A percentile compares a stretch with the other conserved stretches of the same genome.
phyloP scores from a whole-genome alignment of 176 grass and related monocot genomes.

The Triticum dicoccoides region DNA sequence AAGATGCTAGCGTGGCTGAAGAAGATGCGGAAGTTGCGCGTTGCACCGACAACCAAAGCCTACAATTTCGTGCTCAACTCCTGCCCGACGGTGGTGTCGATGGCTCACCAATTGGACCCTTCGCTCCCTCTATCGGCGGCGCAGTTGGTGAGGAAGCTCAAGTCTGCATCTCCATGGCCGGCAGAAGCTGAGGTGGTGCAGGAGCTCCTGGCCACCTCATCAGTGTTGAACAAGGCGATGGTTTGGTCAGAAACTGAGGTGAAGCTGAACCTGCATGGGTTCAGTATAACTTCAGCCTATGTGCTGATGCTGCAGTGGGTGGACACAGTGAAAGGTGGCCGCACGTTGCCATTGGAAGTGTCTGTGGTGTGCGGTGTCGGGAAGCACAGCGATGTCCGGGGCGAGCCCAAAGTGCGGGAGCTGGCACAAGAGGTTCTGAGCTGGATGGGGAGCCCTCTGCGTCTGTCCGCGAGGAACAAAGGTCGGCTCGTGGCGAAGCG shows the following conservation, averaged over 20 bases:
- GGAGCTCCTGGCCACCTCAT: constrained; percentile 50
- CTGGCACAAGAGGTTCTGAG: constrained; percentile 61
- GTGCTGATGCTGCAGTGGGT: constrained; percentile 84
- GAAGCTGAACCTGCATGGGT: constrained; percentile 91
- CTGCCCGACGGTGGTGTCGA: constrained; percentile 36
- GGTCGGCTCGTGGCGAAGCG: constrained; percentile 59
- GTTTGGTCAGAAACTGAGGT: constrained; percentile 62
- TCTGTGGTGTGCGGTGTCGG: constrained; percentile 70
- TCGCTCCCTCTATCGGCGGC: constrained; percentile 50
- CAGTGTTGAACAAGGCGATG: constrained; percentile 46
- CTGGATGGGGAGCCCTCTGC: constrained; percentile 63
- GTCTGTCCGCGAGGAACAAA: constrained; percentile 58
- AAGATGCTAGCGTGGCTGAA: constrained; percentile 61
- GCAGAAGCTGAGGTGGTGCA: constrained; percentile 61
- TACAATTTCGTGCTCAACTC: constrained; percentile 68
- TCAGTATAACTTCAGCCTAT: constrained; percentile 56
- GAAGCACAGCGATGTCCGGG: constrained; percentile 69
- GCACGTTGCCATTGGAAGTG: constrained; percentile 48
- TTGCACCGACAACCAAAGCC: constrained; percentile 42
- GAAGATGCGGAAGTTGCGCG: constrained; percentile 43
- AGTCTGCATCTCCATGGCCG: constrained; percentile 19
- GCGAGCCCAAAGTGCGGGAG: constrained; percentile 64
- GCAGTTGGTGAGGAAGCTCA: constrained; percentile 46
- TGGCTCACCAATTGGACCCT: constrained; percentile 33
- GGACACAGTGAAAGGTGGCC: constrained; percentile 31